phyloP scores from a whole-genome alignment of 306 rosid species.

The Lotus japonicus region DNA sequence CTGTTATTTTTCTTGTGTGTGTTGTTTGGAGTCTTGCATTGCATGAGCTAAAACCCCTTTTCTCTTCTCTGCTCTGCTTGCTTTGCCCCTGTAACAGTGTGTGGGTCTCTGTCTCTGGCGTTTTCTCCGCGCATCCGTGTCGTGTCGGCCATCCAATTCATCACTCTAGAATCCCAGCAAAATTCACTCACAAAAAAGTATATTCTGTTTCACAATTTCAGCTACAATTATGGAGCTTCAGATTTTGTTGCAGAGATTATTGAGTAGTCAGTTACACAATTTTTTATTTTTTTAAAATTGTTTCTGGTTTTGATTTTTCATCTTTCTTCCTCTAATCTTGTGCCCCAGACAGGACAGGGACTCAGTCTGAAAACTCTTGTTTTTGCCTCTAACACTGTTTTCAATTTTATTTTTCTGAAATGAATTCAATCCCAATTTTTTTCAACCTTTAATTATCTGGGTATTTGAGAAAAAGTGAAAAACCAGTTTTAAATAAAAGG shows the following conservation, averaged over 20 bases:
- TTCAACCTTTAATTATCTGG: no score
- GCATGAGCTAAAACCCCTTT: slow-evolving; percentile 34
- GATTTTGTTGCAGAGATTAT: slow-evolving; percentile 9
- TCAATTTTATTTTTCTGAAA: slow-evolving; percentile 1
- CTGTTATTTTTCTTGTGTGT: slow-evolving; percentile 25
- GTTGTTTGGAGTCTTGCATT: slow-evolving; percentile 39
- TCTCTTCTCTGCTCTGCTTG: background rate
- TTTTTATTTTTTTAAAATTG: background rate
- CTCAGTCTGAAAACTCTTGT: slow-evolving; percentile 1
- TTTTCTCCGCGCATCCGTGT: slow-evolving; percentile 36
- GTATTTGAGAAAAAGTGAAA: no score
- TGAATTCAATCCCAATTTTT: background rate
- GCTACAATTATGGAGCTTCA: background rate
- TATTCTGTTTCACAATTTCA: background rate
- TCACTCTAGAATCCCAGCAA: slow-evolving; percentile 1
- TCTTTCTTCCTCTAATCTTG: background rate
- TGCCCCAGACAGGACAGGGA: slow-evolving; percentile 16
- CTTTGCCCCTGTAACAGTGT: background rate
- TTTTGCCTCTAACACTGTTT: slow-evolving; percentile 15
- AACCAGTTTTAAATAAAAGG: no score
- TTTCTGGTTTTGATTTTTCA: background rate
- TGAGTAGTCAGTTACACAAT: slow-evolving; percentile 12
- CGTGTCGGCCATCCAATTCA: slow-evolving; percentile 33
- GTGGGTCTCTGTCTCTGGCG: slow-evolving; percentile 21
- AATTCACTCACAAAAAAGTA: background rate